Conservation (phyloP, 371 early-diverging fungal genomes). For the Fennellomyces sp. region DNA sequence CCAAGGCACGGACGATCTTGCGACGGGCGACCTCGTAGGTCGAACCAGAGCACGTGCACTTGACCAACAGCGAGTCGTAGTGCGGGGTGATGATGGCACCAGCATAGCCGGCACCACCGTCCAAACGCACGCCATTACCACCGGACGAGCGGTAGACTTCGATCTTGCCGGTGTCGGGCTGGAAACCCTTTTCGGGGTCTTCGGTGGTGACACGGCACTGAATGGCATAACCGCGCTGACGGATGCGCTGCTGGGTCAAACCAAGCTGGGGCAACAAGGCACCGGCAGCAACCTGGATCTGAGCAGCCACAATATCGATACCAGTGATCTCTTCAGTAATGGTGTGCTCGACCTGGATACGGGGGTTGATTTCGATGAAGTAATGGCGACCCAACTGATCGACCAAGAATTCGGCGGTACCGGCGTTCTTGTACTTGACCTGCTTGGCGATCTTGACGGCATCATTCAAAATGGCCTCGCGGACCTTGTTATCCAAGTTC, state of each 20-base stretch:
- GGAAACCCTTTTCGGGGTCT: constrained; percentile 86
- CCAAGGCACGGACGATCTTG: constrained; percentile 85
- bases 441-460: constrained; percentile 90
- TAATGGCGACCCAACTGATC: constrained; percentile 86
- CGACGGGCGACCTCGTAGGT: constrained; percentile 88
- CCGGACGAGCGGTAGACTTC: constrained; percentile 89
- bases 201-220: constrained; percentile 97
- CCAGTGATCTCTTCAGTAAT: constrained; percentile 96
- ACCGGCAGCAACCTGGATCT: constrained; percentile 93
- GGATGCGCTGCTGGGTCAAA: constrained; percentile 80
- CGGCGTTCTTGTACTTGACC: constrained; percentile 93
- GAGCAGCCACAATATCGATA: constrained; percentile 90
- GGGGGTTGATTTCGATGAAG: constrained; percentile 97
- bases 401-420: constrained; percentile 97
- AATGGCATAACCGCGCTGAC: constrained; percentile 86
- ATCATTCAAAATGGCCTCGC: constrained; percentile 84
- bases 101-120: constrained; percentile 87
- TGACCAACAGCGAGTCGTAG: constrained; percentile 96
- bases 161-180: constrained; percentile 95
- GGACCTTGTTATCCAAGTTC: constrained; percentile 59
- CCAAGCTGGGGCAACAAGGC: constrained; percentile 77
- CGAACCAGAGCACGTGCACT: constrained; percentile 86
- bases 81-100: constrained; percentile 93
- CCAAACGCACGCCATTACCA: constrained; percentile 90
- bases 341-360: constrained; percentile 92